Conservation (phyloP, 2,329 filamentous ascomycete species). For the Fusarium equiseti region DNA sequence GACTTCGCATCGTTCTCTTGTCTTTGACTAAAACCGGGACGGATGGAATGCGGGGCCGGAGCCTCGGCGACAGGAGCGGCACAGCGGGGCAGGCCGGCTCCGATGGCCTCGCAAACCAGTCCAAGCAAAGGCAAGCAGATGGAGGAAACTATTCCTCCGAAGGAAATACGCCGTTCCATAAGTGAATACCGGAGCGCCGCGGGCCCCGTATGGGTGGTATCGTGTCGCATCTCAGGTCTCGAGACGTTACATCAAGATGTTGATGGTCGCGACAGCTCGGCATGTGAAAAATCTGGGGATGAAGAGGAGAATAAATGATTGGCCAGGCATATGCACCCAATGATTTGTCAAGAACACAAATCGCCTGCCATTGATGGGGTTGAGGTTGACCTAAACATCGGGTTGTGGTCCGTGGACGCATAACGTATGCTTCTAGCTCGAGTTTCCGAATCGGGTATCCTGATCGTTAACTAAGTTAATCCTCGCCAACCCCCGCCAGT, state of each 20-base stretch:
- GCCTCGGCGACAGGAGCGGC: slow-evolving; percentile 6
- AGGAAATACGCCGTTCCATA: neutral
- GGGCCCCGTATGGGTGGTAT: slow-evolving; percentile 16
- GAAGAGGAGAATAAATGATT: slow-evolving; percentile 14
- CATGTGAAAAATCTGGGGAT: slow-evolving; percentile 30
- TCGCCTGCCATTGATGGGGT: neutral
- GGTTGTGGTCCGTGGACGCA: neutral
- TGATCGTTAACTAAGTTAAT: slow-evolving; percentile 25
- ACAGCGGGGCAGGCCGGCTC: slow-evolving; percentile 6
- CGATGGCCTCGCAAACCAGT: slow-evolving; percentile 1
- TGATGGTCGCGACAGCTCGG: slow-evolving; percentile 20
- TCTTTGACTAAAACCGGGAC: neutral
- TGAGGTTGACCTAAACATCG: neutral
- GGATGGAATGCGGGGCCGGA: slow-evolving; percentile 34
- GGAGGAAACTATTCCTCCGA: slow-evolving; percentile 3
- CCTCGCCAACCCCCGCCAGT: slow-evolving; percentile 12
- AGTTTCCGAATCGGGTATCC: slow-evolving; percentile 39
- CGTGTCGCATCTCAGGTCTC: neutral
- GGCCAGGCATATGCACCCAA: neutral
- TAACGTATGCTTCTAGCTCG: neutral
- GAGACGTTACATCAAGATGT: neutral
- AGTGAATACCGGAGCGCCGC: slow-evolving; percentile 20
- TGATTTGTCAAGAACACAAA: neutral
- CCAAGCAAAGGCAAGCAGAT: neutral
- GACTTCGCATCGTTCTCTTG: neutral